Percentiles rank a stretch among this genome's conserved stretches.
Conservation (phyloP, 2,329 filamentous ascomycete genomes). For the Nigrospora osmanthi region DNA sequence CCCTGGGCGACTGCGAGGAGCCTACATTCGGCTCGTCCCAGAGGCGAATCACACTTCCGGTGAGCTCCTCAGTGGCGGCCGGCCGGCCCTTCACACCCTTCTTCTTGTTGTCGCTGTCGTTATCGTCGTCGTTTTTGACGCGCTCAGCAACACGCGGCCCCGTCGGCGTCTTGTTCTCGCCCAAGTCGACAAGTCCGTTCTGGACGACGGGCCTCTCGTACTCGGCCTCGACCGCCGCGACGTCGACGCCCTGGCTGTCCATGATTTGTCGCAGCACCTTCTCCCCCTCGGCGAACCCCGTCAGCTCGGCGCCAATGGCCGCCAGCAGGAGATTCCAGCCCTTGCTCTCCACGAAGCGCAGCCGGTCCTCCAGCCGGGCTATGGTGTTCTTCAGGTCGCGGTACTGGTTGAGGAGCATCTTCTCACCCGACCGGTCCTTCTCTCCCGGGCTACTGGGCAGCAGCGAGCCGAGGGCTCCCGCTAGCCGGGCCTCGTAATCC, state of each 20-base stretch:
- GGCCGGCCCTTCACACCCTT: background rate
- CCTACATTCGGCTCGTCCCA: conserved; percentile 16
- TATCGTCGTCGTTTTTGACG: background rate
- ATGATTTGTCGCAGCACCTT: conserved; percentile 38
- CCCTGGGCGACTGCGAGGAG: conserved; percentile 1
- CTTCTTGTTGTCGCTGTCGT: conserved; percentile 6
- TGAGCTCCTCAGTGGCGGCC: conserved; percentile 12
- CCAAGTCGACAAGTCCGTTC: background rate
- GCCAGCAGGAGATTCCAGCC: conserved; percentile 70
- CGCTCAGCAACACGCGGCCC: background rate
- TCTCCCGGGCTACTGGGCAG: conserved; percentile 12
- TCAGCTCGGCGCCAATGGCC: conserved; percentile 66
- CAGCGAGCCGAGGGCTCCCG: conserved; percentile 7
- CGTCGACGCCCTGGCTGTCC: conserved; percentile 2
- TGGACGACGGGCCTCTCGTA: conserved; percentile 7
- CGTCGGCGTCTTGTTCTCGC: background rate
- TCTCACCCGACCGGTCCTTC: conserved; percentile 19
- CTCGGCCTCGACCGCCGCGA: conserved; percentile 2
- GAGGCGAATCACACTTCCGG: conserved; percentile 23
- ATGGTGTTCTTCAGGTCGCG: conserved; percentile 50
- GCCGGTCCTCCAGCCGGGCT: conserved; percentile 42
- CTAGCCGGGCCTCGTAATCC: conserved; percentile 49
- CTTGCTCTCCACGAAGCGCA: conserved; percentile 48
- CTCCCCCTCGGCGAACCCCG: conserved; percentile 56
- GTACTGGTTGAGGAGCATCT: conserved; percentile 38